A percentile compares a stretch with the other conserved stretches of the same genome.
Evolutionary conservation across 2,329 filamentous ascomycete genomes (phyloP).

Genomic region (Venturia aucupariae): DNA sequence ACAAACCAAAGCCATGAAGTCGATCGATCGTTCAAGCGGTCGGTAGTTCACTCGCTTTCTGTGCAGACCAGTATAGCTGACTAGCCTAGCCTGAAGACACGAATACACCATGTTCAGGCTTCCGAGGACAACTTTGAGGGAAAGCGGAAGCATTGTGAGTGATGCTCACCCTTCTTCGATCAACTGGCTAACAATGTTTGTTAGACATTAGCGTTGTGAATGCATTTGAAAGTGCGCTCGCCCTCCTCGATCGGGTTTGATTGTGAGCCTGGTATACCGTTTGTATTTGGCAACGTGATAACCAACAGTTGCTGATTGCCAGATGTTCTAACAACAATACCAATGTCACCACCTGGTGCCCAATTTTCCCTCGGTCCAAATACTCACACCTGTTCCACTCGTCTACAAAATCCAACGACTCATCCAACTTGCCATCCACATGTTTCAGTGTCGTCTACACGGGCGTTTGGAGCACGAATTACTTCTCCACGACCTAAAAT

Average conservation of each 20-base stretch:
- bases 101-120: constrained; percentile 64
- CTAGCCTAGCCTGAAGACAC: constrained; percentile 59
- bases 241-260: constrained; percentile 28
- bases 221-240: constrained; percentile 41
- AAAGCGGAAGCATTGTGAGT: constrained; percentile 73
- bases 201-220: constrained; percentile 37
- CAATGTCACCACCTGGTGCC: not conserved
- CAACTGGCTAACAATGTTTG: constrained; percentile 18
- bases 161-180: not conserved
- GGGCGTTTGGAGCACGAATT: constrained; percentile 32
- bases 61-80: constrained; percentile 4
- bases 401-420: not conserved
- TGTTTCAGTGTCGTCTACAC: constrained; percentile 67
- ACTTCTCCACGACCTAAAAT: not conserved
- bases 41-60: constrained; percentile 18
- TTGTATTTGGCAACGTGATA: not conserved
- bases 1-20: constrained; percentile 65
- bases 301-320: not conserved
- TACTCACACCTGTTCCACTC: not conserved
- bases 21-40: constrained; percentile 69
- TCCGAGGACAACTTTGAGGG: constrained; percentile 62
- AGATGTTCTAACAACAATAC: not conserved
- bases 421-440: constrained; percentile 31
- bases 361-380: not conserved
- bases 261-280: not conserved